Evolutionary conservation across 768 basidiomycete genomes (phyloP), one percentile per base, ranked within the genome.

Genomic region (Cubamyces lactineus): DNA sequence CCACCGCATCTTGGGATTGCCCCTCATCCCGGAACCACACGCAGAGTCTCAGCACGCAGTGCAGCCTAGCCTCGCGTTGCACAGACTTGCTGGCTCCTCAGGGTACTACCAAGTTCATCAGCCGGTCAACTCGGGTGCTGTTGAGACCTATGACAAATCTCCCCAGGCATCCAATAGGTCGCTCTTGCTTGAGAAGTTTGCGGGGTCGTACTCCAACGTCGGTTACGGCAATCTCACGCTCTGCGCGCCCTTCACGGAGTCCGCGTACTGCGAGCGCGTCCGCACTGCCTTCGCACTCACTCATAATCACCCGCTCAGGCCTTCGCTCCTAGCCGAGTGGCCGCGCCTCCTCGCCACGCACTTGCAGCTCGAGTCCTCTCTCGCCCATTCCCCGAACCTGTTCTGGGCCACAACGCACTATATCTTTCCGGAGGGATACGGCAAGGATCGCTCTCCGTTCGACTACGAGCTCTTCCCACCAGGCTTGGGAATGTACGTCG

Each of bases 191-290:
- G 69, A 71, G 2, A 61, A 56, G 1, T 72, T 74, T 47, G 64
- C 73, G 6, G 79, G 80, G 7, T 74, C 72, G 0, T 82, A 80
- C 65, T 12, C 45, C 1, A 70, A 76, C 54, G 64, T 71, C 2
- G 77, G 78, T 5, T 81, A 81, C 46, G 78, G 77, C 42, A 53
- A 70, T 11, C 56, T 79, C 45, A 73, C 71, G 3, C 69, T 81
- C 17, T 80, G 80, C 51, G 66, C 71, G 42, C 67, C 74, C 1
- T 49, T 58, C 9, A 61, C 68, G 52, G 28, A 46, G 5, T 71
- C 72, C 2, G 38, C 66, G 0, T 64, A 69, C 28, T 75, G 74
- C 54, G 42, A 62, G 54, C 13, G 39, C 24, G 68, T 75, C 24
- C 66, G 63, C 23, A 63, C 65, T 11, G 64, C 73, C 19, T 78